Base-by-base conservation (phyloP, 441 rosid genomes). In the Jatropha multifida region DNA sequence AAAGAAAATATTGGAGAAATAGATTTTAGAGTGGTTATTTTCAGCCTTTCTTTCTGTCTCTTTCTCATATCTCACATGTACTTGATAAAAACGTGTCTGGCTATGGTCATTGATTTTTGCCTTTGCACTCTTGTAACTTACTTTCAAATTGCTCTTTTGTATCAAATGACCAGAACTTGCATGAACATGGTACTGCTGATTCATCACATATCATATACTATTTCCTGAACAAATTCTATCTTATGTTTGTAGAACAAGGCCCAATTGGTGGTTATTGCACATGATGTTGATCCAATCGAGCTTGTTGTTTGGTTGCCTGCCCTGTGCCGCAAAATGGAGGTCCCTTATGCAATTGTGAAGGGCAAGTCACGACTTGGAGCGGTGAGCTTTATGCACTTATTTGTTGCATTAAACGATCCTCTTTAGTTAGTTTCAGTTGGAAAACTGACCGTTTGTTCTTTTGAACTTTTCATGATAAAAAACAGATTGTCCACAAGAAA, bases 251-350 rank as follows among this genome's bases (percentile, higher is more conserved):
- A 93, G 96, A 90, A 92, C 85, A 93, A 93, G 86, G 97, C 96
- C 3, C 97, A 93, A 23, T 69, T 92, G 82, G 98, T 93, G 27
- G 89, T 93, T 65, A 93, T 93, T 26, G 98, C 98, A 26, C 98
- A 92, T 71, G 98, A 93, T 75, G 97, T 93, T n/a, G 97, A 93
- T 80, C 98, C 97, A 2, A 93, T 93, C 4, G 97, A 93, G 88
- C 78, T 91, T 83, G 98, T 93, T 42, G 95, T 93, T 3, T 93
- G 98, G 98, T 83, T 93, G 14, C 98, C 98, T 14, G 94, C 98
- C 40, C 54, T 91, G 18, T 89, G 98, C 82, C 87, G 97, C 61
- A 94, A 94, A 84, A 92, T 92, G 98, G 98, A 94, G 83, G 89
- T 58, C 27, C 61, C 61, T 6, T 58, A 58, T 58, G 61, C 61